Percentiles rank a stretch among this genome's conserved stretches.
Conservation (phyloP, 257 asterid genomes). For the Solanum habrochaites region DNA sequence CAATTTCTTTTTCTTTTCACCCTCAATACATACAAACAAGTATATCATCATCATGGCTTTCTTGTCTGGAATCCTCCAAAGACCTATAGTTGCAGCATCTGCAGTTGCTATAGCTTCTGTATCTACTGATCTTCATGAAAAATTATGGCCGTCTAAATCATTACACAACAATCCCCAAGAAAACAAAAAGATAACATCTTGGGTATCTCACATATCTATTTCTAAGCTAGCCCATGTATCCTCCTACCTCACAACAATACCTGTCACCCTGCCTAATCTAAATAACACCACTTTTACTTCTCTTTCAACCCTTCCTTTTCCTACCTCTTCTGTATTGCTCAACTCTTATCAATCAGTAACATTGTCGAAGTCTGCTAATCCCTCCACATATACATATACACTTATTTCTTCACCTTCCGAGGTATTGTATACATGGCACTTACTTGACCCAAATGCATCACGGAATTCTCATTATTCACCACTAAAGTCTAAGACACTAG, state of each 20-base stretch:
- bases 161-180: conserved; percentile 25
- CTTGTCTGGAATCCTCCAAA: conserved; percentile 58
- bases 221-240: conserved; percentile 55
- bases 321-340: conserved; percentile 33
- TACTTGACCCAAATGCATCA: conserved; percentile 54
- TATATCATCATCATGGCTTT: conserved; percentile 56
- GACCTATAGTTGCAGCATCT: conserved; percentile 84
- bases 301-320: conserved; percentile 13
- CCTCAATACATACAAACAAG: not conserved
- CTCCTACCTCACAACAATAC: conserved; percentile 36
- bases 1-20: not conserved
- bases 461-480: conserved; percentile 32
- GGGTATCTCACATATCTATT: conserved; percentile 52
- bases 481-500: conserved; percentile 67
- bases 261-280: conserved; percentile 39
- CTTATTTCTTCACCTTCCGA: conserved; percentile 36
- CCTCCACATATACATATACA: conserved; percentile 18
- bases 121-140: conserved; percentile 65
- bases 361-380: conserved; percentile 50
- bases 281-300: conserved; percentile 17
- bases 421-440: conserved; percentile 74
- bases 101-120: conserved; percentile 72
- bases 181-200: conserved; percentile 33
- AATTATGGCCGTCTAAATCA: conserved; percentile 30
- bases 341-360: conserved; percentile 42